Conservation (phyloP, 192 early-diverging fungal species). For the Podila clonocystis region DNA sequence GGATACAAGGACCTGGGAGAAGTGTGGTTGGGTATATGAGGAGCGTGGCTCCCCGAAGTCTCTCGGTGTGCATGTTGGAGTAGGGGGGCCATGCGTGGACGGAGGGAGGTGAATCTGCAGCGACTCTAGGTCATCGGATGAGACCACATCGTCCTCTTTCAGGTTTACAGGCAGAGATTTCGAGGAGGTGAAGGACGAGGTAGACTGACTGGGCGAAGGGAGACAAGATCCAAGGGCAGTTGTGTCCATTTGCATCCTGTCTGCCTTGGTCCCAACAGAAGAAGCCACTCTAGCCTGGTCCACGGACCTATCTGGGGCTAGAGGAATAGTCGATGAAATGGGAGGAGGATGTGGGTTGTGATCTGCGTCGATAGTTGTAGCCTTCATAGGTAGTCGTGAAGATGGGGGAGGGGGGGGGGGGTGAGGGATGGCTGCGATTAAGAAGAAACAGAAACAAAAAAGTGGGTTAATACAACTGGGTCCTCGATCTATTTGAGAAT, state of each 20-base stretch:
- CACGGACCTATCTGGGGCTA: background rate
- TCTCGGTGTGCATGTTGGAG: background rate
- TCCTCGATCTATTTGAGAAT: too few relatives aligned
- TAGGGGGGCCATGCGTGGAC: background rate
- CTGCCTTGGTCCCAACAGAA: background rate
- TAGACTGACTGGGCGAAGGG: slow-evolving; percentile 2
- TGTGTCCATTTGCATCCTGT: background rate
- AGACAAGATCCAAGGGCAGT: slow-evolving; percentile 1
- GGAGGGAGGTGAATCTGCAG: background rate
- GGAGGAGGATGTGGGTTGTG: too few relatives aligned
- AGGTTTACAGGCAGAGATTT: background rate
- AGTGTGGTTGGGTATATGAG: too few relatives aligned
- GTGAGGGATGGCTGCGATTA: too few relatives aligned
- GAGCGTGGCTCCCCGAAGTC: background rate
- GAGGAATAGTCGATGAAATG: too few relatives aligned
- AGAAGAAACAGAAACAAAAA: too few relatives aligned
- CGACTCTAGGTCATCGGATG: background rate
- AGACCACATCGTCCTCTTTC: slow-evolving; percentile 1
- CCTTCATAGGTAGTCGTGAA: too few relatives aligned
- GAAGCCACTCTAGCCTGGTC: background rate
- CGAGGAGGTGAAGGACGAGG: slow-evolving; percentile 5
- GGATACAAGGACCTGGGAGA: too few relatives aligned
- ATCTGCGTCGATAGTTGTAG: too few relatives aligned
- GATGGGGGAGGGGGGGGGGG: too few relatives aligned
- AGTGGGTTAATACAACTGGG: too few relatives aligned